Base-by-base conservation (phyloP, 2,329 filamentous ascomycete genomes). In the Neoarthrinium moseri region DNA sequence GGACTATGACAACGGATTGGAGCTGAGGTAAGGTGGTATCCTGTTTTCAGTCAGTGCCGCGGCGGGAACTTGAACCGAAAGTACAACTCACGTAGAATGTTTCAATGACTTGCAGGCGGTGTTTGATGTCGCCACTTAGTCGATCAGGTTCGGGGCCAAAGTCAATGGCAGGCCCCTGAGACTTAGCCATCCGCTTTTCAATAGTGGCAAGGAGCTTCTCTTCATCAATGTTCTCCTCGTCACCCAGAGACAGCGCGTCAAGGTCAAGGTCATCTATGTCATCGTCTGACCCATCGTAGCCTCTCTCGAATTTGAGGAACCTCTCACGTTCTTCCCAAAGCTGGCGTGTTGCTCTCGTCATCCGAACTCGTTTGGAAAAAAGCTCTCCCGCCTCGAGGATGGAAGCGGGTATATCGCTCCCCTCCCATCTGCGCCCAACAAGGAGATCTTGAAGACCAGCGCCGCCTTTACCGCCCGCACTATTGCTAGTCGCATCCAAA, bases 381-480 rank as follows among this genome's bases (percentile, higher is more conserved):
- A 99, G 74, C 60, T 94, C 87, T 6, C 94, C 94, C 6, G 94
- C 94, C 67, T 99, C 94, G 13, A 96, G 79, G 48, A 99, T 97
- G 2, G 92, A 97, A 6, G 89, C 86, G 7, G 94, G 94, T 10
- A 99, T 87, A 61, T 96, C 91, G 51, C 88, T 89, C n/a, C 91
- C 91, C 66, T 95, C 87, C 91, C 91, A 96, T 61, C 81, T 88
- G 30, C 89, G 82, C 12, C 89, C 89, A 3, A 95, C 89, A 18
- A 95, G 73, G 15, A 81, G 68, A 55, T 92, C 87, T 62, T 96
- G 89, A 35, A 91, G 68, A 33, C 88, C 87, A 5, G 91, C 88
- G 17, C 79, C 81, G 11, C 91, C 91, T 62, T 95, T 96, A 1
- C 92, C 92, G 41, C 94, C 92, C 29, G 92, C 84, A 56, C 86